Evolutionary conservation across 2,329 filamentous ascomycete species (phyloP).

Genomic region (Botrytis fragariae): DNA sequence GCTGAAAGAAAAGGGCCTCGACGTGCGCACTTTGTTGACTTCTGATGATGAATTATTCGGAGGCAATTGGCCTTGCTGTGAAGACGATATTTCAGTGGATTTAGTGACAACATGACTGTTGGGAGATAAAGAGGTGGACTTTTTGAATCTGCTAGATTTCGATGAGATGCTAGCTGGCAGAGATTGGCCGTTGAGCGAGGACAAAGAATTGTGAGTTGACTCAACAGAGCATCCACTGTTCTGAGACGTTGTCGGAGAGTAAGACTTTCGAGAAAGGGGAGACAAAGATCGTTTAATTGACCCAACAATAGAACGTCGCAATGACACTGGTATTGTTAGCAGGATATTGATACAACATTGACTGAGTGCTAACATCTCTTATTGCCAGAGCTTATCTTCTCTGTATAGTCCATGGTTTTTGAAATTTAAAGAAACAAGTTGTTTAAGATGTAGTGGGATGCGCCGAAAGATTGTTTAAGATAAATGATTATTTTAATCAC

Average conservation of each 20-base stretch:
- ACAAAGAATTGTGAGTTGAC: neutral
- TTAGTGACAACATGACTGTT: neutral
- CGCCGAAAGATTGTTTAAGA: neutral
- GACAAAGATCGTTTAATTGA: conserved; percentile 17
- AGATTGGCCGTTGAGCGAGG: neutral
- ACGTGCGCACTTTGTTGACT: neutral
- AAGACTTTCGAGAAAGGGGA: conserved; percentile 1
- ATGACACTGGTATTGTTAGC: conserved; percentile 13
- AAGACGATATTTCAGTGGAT: neutral
- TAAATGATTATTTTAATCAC: neutral
- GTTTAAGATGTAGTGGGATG: neutral
- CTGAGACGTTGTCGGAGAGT: neutral
- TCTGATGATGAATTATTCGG: neutral
- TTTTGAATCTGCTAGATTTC: neutral
- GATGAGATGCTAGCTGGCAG: neutral
- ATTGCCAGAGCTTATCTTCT: neutral
- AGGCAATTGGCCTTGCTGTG: neutral
- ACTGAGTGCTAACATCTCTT: conserved; percentile 2
- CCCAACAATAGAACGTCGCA: conserved; percentile 16
- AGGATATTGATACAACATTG: neutral
- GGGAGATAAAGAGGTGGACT: neutral
- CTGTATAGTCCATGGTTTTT: neutral
- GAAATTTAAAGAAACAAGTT: neutral
- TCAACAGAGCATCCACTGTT: conserved; percentile 5
- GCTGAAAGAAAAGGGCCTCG: neutral